Conservation (phyloP, 2,329 filamentous ascomycete species). For the Ophiosphaerella narmari region DNA sequence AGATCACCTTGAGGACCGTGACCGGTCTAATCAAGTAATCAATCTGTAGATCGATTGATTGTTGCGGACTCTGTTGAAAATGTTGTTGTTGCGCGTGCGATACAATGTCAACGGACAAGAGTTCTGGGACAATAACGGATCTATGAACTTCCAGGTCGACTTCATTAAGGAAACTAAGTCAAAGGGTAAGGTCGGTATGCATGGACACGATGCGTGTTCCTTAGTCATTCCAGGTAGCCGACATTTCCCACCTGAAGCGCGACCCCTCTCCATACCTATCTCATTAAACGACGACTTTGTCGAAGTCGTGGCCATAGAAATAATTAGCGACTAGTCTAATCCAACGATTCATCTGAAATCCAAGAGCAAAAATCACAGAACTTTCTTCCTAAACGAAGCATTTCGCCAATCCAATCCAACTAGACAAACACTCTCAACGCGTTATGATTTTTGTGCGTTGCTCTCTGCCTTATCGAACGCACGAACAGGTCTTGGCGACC, state of each 20-base stretch:
- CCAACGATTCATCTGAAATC: slow-evolving; percentile 71
- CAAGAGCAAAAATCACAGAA: slow-evolving; percentile 64
- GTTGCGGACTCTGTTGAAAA: too few species aligned
- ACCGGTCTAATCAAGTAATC: too few species aligned
- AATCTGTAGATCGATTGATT: too few species aligned
- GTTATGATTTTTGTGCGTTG: slow-evolving; percentile 96
- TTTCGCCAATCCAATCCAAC: slow-evolving; percentile 54
- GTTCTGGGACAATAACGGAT: slow-evolving; percentile 92
- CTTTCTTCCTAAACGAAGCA: slow-evolving; percentile 64
- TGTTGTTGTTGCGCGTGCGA: slow-evolving; percentile 85
- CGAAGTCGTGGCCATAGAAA: slow-evolving; percentile 60
- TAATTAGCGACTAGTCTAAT: slow-evolving; percentile 54
- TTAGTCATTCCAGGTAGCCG: slow-evolving; percentile 57
- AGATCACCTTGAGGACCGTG: too few species aligned
- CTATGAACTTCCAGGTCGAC: slow-evolving; percentile 89
- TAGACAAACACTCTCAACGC: slow-evolving; percentile 82
- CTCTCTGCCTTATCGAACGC: slow-evolving; percentile 79
- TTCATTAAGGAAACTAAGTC: slow-evolving; percentile 79
- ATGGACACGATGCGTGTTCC: too few species aligned
- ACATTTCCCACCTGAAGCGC: slow-evolving; percentile 52
- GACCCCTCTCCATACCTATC: slow-evolving; percentile 55
- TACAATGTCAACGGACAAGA: slow-evolving; percentile 85
- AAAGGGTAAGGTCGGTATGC: slow-evolving; percentile 46
- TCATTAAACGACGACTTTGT: slow-evolving; percentile 73
- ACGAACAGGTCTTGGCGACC: slow-evolving; percentile 65